Conservation (phyloP, 768 basidiomycete species). For the Suillus placidus region DNA sequence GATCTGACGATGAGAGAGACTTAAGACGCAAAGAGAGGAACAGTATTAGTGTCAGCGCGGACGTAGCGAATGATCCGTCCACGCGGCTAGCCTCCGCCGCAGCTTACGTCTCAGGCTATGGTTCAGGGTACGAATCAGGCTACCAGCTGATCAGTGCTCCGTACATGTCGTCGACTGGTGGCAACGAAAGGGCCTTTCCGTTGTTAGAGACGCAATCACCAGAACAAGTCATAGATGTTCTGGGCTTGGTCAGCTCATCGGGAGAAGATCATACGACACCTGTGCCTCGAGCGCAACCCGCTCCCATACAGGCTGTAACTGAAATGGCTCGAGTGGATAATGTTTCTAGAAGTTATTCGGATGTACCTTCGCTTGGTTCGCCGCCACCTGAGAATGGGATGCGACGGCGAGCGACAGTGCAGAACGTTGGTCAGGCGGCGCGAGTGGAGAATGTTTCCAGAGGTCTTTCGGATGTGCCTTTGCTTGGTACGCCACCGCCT, state of each 20-base stretch:
- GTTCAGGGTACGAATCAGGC: slow-evolving; percentile 36
- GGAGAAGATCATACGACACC: slow-evolving; percentile 33
- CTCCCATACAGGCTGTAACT: slow-evolving; percentile 27
- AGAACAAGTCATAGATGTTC: slow-evolving; percentile 23
- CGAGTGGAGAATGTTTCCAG: slow-evolving; percentile 17
- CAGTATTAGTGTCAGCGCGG: not conserved
- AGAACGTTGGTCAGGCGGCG: slow-evolving; percentile 17
- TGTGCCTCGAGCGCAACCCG: slow-evolving; percentile 21
- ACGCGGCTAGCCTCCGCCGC: slow-evolving; percentile 36
- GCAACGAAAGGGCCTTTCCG: slow-evolving; percentile 31
- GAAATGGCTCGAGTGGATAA: slow-evolving; percentile 19
- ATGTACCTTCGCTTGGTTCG: slow-evolving; percentile 14
- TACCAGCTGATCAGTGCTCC: slow-evolving; percentile 26
- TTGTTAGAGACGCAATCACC: slow-evolving; percentile 29
- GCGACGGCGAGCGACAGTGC: slow-evolving; percentile 19
- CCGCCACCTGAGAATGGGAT: slow-evolving; percentile 17
- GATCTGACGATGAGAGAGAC: slow-evolving; percentile 35
- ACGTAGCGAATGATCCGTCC: slow-evolving; percentile 11
- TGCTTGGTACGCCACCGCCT: slow-evolving; percentile 13
- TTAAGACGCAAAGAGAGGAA: slow-evolving; percentile 17
- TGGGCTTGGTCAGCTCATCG: slow-evolving; percentile 30
- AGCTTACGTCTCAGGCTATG: slow-evolving; percentile 40
- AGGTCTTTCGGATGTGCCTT: slow-evolving; percentile 20
- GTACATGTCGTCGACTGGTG: slow-evolving; percentile 24
- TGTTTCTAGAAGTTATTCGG: slow-evolving; percentile 16